phyloP scores from a whole-genome alignment of 1,284 basidiomycete species.

The Cutaneotrichosporon dermatis region DNA sequence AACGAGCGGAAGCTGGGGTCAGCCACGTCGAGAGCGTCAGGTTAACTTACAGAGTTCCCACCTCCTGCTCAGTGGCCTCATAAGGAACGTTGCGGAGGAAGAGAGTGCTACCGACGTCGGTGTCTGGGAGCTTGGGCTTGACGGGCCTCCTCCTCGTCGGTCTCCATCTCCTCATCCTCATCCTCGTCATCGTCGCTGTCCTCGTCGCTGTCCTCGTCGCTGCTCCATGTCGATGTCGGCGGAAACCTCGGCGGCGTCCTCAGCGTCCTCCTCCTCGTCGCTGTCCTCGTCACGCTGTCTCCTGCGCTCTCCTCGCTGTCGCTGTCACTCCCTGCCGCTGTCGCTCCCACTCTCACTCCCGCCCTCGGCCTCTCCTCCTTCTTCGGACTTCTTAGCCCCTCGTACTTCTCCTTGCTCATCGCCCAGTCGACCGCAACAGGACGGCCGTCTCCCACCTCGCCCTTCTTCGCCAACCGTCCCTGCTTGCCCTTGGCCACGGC shows the following conservation, averaged over 20 bases:
- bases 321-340: conserved; percentile 38
- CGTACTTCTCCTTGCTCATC: conserved; percentile 87
- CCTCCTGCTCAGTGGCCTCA: conserved; percentile 83
- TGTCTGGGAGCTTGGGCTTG: conserved; percentile 69
- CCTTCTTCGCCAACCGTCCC: conserved; percentile 21
- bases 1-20: conserved; percentile 66
- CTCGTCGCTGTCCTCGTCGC: conserved; percentile 52
- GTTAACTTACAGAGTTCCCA: conserved; percentile 59
- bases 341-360: conserved; percentile 15
- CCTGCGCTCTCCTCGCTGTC: conserved; percentile 39
- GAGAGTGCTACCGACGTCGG: conserved; percentile 81
- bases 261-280: conserved; percentile 50
- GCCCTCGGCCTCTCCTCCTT: conserved; percentile 45
- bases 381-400: conserved; percentile 56
- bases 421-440: conserved; percentile 95
- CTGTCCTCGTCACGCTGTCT: conserved; percentile 51
- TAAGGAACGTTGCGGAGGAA: conserved; percentile 95
- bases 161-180: conserved; percentile 52
- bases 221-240: conserved; percentile 52
- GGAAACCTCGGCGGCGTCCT: conserved; percentile 54
- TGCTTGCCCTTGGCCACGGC: conserved; percentile 45
- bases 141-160: conserved; percentile 57
- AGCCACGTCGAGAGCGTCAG: neutral
- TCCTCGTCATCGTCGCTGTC: conserved; percentile 48
- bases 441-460: conserved; percentile 56